phyloP scores from a whole-genome alignment of 1,284 basidiomycete species.

The Grifola frondosa region DNA sequence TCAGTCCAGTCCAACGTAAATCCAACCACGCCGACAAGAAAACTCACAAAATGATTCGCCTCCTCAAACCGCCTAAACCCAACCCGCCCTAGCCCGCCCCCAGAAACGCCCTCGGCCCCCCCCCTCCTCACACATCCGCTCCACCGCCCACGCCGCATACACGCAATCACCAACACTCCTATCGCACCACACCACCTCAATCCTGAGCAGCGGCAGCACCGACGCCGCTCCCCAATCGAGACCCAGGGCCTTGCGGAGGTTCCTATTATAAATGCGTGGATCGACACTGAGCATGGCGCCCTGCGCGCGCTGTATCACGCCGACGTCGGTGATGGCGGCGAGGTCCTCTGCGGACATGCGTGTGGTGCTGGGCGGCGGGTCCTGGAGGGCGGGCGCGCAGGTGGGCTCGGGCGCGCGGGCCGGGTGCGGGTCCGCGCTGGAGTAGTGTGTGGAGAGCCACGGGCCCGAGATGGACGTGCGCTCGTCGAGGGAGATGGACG shows the following conservation, averaged over 20 bases:
- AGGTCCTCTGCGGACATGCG: slow-evolving; percentile 8
- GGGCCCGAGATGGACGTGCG: not conserved
- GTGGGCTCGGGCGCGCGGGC: slow-evolving; percentile 5
- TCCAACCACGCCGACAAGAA: too few species aligned
- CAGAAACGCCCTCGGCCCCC: slow-evolving; percentile 7
- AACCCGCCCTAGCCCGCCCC: slow-evolving; percentile 8
- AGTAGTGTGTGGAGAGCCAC: slow-evolving; percentile 10
- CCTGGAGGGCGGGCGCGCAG: slow-evolving; percentile 1
- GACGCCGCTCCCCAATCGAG: too few species aligned
- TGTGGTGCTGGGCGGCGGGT: slow-evolving; percentile 4
- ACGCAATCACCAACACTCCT: slow-evolving; percentile 16
- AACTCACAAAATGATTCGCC: slow-evolving; percentile 28
- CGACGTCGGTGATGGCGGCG: too few species aligned
- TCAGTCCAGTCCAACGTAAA: not conserved
- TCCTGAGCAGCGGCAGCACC: too few species aligned
- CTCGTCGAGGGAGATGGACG: not conserved
- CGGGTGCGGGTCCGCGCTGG: slow-evolving; percentile 6
- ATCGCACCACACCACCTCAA: slow-evolving; percentile 19
- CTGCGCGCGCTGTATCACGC: too few species aligned
- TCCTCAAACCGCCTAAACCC: slow-evolving; percentile 17
- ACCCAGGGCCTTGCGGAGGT: too few species aligned
- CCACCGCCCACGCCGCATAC: slow-evolving; percentile 12
- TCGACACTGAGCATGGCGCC: too few species aligned
- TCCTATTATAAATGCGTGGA: too few species aligned
- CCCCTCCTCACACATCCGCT: slow-evolving; percentile 3